Base-by-base conservation (phyloP, 1,284 basidiomycete genomes). In the Rhodotorula glutinis region DNA sequence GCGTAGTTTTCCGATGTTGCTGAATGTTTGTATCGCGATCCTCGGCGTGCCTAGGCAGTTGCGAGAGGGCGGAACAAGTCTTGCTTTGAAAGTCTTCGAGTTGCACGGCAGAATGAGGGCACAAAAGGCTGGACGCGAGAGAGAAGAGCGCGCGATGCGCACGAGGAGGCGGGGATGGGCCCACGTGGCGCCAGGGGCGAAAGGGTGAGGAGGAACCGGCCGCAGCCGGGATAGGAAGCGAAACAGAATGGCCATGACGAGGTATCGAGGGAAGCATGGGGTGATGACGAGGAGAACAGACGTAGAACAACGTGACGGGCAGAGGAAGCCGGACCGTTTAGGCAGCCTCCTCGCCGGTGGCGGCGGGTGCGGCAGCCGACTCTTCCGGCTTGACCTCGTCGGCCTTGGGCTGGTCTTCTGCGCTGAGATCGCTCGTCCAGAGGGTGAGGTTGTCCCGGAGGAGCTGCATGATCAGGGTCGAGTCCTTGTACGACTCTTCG, bases 401-500 rank as follows among this genome's bases (percentile, higher is more conserved):
- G 21, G 62, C 46, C 62, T 63, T 59, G 25, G 53, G 55, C 51
- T 65, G 65, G 43, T 65, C 66, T 27, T 63, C 66, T 29, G 75
- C 75, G 30, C 62, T 59, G 25, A 76, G 62, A 47, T 76, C 75
- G 14, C 71, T 75, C 55, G 76, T 77, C 76, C 76, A 78, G 55
- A 81, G 79, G 51, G 80, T 81, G 49, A 81, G 74, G 77, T 82
- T 82, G 75, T 82, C 81, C 53, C 80, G 76, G 63, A 82, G 77
- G 57, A 81, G 75, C 75, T 81, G 80, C 79, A 81, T 81, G 76
- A 81, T 74, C 33, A 76, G 63, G 30, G 77, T 78, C 54, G 76
- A 76, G 77, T 82, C 81, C 79, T 82, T 82, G 80, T 82, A 82
- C 71, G 76, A 77, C 76, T 82, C 81, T 73, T 82, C 81, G 44